A percentile compares a stretch with the other conserved stretches of the same genome.
Conservation (phyloP, 352 stramenopile species). For the Globisporangium barbulae region DNA sequence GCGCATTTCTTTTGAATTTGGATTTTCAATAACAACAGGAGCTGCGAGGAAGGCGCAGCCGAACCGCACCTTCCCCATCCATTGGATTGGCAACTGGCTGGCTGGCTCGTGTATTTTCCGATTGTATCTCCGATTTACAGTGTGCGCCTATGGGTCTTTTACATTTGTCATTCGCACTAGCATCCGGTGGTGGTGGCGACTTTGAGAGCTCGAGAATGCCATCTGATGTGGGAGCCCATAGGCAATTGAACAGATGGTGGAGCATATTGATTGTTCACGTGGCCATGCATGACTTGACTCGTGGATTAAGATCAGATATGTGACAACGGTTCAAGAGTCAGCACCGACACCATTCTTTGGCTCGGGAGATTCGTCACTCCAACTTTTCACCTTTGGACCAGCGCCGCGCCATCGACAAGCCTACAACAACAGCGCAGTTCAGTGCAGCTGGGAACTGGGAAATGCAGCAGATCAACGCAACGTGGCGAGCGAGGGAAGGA, state of each 20-base stretch:
- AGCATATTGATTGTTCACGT: neutral
- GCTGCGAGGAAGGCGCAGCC: neutral
- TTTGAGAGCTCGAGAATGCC: neutral
- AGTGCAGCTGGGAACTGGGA: neutral
- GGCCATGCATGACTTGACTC: too few relatives aligned
- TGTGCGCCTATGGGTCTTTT: neutral
- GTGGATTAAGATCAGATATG: too few relatives aligned
- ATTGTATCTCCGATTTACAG: too few relatives aligned
- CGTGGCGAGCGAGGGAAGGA: slow-evolving; percentile 1
- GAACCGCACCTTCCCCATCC: too few relatives aligned
- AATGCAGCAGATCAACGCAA: neutral
- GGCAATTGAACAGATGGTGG: neutral
- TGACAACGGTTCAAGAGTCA: neutral
- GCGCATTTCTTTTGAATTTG: neutral
- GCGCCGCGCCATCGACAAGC: neutral
- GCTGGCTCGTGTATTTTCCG: too few relatives aligned
- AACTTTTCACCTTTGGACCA: neutral
- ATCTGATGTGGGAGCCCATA: neutral
- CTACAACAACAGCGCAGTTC: neutral
- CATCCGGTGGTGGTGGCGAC: neutral
- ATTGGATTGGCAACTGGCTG: too few relatives aligned
- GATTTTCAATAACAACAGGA: too few relatives aligned
- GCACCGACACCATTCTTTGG: neutral
- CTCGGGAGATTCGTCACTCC: neutral
- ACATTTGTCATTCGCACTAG: neutral